A percentile compares a stretch with the other conserved stretches of the same genome.
Evolutionary conservation across 805 yeast genomes (phyloP).

Genomic region (Candida montana): DNA sequence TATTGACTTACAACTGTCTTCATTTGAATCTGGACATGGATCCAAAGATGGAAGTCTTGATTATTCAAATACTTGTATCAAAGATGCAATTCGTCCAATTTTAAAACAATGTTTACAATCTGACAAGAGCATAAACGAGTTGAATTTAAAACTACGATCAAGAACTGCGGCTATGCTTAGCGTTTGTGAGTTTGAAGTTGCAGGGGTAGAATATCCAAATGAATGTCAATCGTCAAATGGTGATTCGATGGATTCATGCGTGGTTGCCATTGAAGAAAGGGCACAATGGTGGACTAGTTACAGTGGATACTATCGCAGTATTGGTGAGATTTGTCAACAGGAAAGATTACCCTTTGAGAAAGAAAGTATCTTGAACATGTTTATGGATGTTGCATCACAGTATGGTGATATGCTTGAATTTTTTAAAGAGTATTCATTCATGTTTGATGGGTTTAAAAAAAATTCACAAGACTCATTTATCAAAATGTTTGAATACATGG

Average conservation of each 20-base stretch:
- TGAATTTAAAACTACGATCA: constrained; percentile 28
- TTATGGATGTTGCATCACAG: constrained; percentile 40
- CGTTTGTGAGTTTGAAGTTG: constrained; percentile 48
- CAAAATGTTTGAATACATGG: constrained; percentile 12
- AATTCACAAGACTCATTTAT: constrained; percentile 12
- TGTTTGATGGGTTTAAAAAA: constrained; percentile 15
- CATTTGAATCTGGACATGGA: too few relatives aligned
- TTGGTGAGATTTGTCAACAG: constrained; percentile 49
- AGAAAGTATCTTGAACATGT: constrained; percentile 42
- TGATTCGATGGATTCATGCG: constrained; percentile 32
- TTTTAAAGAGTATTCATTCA: constrained; percentile 16
- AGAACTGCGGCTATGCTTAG: constrained; percentile 44
- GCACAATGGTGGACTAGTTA: constrained; percentile 73
- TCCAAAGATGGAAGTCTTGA: too few relatives aligned
- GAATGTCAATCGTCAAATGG: constrained; percentile 25
- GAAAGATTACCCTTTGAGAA: constrained; percentile 47
- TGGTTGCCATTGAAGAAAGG: constrained; percentile 34
- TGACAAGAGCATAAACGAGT: constrained; percentile 35
- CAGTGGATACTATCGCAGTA: constrained; percentile 56
- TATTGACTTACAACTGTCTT: too few relatives aligned
- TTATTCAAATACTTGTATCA: constrained; percentile 32
- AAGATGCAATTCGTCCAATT: constrained; percentile 35
- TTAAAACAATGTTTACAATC: constrained; percentile 39
- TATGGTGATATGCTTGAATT: constrained; percentile 20
- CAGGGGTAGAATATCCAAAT: constrained; percentile 31